Evolutionary conservation across 495 filamentous ascomycete species (phyloP), one percentile per base, ranked within the genome.

Genomic region (Penicillium lagena): DNA sequence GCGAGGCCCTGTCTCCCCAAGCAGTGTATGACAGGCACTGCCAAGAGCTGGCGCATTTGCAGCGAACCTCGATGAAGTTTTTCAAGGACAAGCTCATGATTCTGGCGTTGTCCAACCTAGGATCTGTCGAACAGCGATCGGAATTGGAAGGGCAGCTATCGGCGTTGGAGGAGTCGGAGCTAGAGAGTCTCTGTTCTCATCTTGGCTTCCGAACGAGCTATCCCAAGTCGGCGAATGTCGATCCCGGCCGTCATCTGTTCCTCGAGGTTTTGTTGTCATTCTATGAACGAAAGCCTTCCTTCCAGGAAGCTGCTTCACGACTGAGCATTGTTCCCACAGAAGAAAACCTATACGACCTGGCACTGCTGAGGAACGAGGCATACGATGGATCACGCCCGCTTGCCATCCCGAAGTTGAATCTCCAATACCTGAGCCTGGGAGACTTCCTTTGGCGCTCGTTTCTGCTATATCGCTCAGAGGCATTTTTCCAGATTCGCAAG

Each of bases 391-490:
- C 90, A 31, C 79, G 80, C 22, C 90, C 93, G 9, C 72, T 99
- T 38, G 88, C 93, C 7, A 82, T 99, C 41, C 93, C 93, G 2
- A 99, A 97, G 53, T 67, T 97, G 39, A 97, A 95, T 57, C 74
- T 99, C 34, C 93, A 97, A 54, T 97, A 99, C 60, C 76, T 99
- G 22, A 91, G 89, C 7, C 79, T 96, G 30, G 90, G 93, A 4
- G 93, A 99, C 60, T 97, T 97, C 52, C 76, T 99, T 9, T 97
- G 89, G 89, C 77, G 93, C 32, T 87, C 91, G 11, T 85, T 97
- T 53, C 74, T 93, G 17, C 76, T 97, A 4, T 87, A 95, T 58
- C 80, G 93, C 15, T 89, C 82, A 49, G 93, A 99, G 63, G 79
- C 93, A 3, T 97, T 96, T 58, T 97, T 90, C 67, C 89, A 88